Base-by-base conservation (phyloP, 495 filamentous ascomycete species). In the Aspergillus ellipticus region DNA sequence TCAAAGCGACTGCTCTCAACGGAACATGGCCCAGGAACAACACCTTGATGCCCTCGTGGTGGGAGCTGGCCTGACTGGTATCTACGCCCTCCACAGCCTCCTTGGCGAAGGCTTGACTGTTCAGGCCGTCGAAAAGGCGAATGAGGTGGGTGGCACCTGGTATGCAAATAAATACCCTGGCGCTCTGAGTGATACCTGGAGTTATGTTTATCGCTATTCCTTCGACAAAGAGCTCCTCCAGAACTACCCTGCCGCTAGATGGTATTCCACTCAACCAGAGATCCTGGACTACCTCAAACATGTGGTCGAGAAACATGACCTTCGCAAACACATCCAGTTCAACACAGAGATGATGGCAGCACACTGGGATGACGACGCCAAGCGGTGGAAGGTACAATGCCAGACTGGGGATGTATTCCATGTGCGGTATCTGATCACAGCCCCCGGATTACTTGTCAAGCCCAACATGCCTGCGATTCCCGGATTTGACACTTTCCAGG, bases 31-130 rank as follows among this genome's bases (percentile, higher is more conserved):
- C 10, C 39, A 28, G 22, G 57, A 59, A 51, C 48, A 58, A 10
- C 29, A 77, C 22, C 54, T 79, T 37, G 81, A 84, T 54, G 75
- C 70, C 39, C 67, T 84, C 24, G 69, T 83, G 42, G 77, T 85
- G 13, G 82, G 81, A 8, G 74, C 74, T 16, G 81, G 81, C 9
- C 82, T 83, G 41, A 67, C 70, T 5, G 66, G 76, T 0, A 63
- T 72, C 33, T 77, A 73, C 51, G 49, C 56, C 9, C 62, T 74
- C 20, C 53, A 79, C n/a, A 24, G 50, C 13, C 65, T 82, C 4
- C 57, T 66, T 4, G 58, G 76, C n/a, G 50, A 54, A 10, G 72
- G 73, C 0, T 62, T 76, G 33, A 66, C 55, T 2, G 68, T 66
- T n/a, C 69, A 74, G 20, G 49, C 76, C 5, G 69, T 78, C 39